Evolutionary conservation across 495 filamentous ascomycete genomes (phyloP).

Genomic region (Bathelium albidoporum): DNA sequence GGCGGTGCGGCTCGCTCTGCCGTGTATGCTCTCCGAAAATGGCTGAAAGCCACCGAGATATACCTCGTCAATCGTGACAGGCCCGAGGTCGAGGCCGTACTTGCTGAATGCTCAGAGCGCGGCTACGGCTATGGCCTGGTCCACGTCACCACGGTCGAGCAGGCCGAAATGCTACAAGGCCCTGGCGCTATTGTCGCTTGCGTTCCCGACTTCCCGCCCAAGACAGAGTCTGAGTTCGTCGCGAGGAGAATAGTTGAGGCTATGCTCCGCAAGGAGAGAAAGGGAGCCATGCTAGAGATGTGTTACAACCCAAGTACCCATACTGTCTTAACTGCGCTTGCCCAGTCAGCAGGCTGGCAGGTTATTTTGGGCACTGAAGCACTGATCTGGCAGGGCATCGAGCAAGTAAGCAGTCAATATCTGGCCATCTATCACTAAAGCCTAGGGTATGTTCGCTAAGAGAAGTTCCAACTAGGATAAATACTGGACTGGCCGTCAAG

Average conservation of each 20-base stretch:
- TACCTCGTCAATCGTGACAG: constrained; percentile 16
- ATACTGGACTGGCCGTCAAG: constrained; percentile 49
- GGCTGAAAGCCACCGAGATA: constrained; percentile 9
- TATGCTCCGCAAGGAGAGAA: background rate
- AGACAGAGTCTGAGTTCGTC: constrained; percentile 17
- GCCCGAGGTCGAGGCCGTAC: constrained; percentile 7
- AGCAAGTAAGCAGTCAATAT: constrained; percentile 37
- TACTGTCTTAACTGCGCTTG: constrained; percentile 49
- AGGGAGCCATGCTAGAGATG: constrained; percentile 25
- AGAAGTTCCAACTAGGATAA: constrained; percentile 23
- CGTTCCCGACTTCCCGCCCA: constrained; percentile 25
- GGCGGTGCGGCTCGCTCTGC: constrained; percentile 37
- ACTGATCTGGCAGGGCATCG: constrained; percentile 61
- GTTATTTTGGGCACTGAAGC: constrained; percentile 58
- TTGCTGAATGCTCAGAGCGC: constrained; percentile 31
- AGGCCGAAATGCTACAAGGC: constrained; percentile 3
- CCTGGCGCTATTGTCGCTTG: constrained; percentile 23
- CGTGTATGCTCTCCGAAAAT: constrained; percentile 28
- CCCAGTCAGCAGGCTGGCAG: constrained; percentile 48
- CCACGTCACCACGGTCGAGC: constrained; percentile 7
- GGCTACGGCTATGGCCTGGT: constrained; percentile 33
- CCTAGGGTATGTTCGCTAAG: background rate
- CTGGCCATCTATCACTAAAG: background rate
- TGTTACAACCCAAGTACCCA: constrained; percentile 38
- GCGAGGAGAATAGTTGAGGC: constrained; percentile 5